A percentile compares a stretch with the other conserved stretches of the same genome.
Evolutionary conservation across 805 yeast genomes (phyloP).

Genomic region (Suhomyces prunicola): DNA sequence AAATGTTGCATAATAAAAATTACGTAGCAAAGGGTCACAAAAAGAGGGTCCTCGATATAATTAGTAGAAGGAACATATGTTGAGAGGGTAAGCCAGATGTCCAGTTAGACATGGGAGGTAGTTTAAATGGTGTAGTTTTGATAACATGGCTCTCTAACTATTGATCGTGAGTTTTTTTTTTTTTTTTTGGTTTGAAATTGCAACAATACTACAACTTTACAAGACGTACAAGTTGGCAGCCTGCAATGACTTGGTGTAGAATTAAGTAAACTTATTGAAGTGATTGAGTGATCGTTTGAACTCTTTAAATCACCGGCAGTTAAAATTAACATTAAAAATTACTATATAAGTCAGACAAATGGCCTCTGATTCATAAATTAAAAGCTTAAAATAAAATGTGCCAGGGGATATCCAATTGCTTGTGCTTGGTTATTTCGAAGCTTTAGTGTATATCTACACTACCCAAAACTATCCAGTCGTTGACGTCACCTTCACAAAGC

Average conservation of each 20-base stretch:
- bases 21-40: neutral
- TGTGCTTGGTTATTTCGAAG: neutral
- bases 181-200: too few species aligned
- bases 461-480: conserved; percentile 66
- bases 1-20: neutral
- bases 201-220: too few species aligned
- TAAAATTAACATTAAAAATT: neutral
- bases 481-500: conserved; percentile 67
- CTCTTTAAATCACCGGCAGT: neutral
- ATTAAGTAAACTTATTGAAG: too few species aligned
- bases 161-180: too few species aligned
- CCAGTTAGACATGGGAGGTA: conserved; percentile 17
- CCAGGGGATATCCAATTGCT: too few species aligned
- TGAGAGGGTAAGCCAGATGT: neutral
- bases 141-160: too few species aligned
- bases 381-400: neutral
- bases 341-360: neutral
- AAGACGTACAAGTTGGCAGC: too few species aligned
- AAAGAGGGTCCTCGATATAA: neutral
- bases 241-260: too few species aligned
- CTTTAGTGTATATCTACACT: conserved; percentile 38
- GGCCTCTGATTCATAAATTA: neutral
- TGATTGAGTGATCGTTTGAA: neutral
- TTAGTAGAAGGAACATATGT: neutral
- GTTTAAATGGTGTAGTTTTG: conserved; percentile 11